A percentile compares a stretch with the other conserved stretches of the same genome.
phyloP scores from a whole-genome alignment of 768 basidiomycete species.

The Cantharellus anzutake region DNA sequence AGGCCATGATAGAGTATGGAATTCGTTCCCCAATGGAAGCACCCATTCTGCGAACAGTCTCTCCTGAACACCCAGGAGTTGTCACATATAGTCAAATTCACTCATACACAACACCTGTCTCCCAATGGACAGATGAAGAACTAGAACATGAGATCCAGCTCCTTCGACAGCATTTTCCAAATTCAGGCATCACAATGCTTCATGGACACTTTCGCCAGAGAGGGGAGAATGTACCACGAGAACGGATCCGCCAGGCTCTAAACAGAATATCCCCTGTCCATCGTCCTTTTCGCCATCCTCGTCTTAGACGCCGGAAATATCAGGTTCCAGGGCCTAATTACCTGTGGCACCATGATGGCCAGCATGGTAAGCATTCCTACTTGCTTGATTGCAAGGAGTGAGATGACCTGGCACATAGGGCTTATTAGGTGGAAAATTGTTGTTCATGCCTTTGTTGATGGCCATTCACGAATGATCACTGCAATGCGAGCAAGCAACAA shows the following conservation, averaged over 20 bases:
- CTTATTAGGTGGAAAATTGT: slow-evolving; percentile 13
- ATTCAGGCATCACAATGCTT: slow-evolving; percentile 9
- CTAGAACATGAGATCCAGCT: slow-evolving; percentile 7
- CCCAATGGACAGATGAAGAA: slow-evolving; percentile 6
- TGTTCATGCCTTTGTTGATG: slow-evolving; percentile 14
- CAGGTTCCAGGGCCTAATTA: slow-evolving; percentile 13
- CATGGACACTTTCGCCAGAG: slow-evolving; percentile 3
- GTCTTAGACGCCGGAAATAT: slow-evolving; percentile 10
- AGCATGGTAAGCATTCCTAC: slow-evolving; percentile 11
- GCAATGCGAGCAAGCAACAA: slow-evolving; percentile 1
- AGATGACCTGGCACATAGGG: neutral
- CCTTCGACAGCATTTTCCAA: slow-evolving; percentile 4
- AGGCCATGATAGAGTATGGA: slow-evolving; percentile 6
- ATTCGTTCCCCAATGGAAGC: neutral
- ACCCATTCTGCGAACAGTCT: neutral
- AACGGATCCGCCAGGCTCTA: neutral
- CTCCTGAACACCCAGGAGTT: neutral
- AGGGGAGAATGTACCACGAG: neutral
- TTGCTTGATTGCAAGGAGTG: neutral
- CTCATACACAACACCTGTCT: neutral
- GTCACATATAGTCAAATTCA: slow-evolving; percentile 4
- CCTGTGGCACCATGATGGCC: slow-evolving; percentile 16
- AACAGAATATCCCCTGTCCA: no score
- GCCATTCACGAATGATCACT: slow-evolving; percentile 10
- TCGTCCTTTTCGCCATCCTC: neutral